Evolutionary conservation across 2,329 filamentous ascomycete genomes (phyloP).

Genomic region (Talaromyces rugulosus): DNA sequence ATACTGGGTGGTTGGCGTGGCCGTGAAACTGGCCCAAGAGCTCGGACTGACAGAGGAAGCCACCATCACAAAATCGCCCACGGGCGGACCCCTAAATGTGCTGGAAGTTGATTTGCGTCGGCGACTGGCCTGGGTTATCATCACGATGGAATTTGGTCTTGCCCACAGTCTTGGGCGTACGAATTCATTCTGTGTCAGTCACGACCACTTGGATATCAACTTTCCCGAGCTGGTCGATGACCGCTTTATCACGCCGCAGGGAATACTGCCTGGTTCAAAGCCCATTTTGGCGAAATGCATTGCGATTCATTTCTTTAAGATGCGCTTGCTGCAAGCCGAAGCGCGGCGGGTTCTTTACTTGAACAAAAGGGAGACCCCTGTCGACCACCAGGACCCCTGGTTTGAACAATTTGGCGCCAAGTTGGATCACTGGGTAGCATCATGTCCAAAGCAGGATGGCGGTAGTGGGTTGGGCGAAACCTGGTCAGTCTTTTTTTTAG

Average conservation of each 20-base stretch:
- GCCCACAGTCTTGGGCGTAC: slow-evolving; percentile 85
- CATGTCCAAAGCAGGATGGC: slow-evolving; percentile 66
- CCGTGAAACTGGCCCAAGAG: slow-evolving; percentile 82
- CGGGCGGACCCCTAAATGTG: slow-evolving; percentile 59
- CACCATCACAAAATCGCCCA: slow-evolving; percentile 66
- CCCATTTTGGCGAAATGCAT: slow-evolving; percentile 79
- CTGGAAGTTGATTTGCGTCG: slow-evolving; percentile 85
- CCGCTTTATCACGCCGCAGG: slow-evolving; percentile 71
- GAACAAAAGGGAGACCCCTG: slow-evolving; percentile 71
- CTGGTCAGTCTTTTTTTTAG: slow-evolving; percentile 60
- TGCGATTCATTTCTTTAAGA: slow-evolving; percentile 88
- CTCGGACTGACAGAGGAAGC: slow-evolving; percentile 84
- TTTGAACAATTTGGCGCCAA: slow-evolving; percentile 75
- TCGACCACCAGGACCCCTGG: slow-evolving; percentile 80
- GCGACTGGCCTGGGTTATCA: slow-evolving; percentile 80
- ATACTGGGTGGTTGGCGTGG: slow-evolving; percentile 88
- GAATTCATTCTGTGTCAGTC: slow-evolving; percentile 74
- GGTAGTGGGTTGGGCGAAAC: slow-evolving; percentile 69
- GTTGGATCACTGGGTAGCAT: slow-evolving; percentile 73
- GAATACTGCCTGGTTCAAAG: slow-evolving; percentile 65
- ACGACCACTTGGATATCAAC: slow-evolving; percentile 78
- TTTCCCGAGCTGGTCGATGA: slow-evolving; percentile 84
- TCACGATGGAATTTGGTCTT: slow-evolving; percentile 83
- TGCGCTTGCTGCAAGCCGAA: slow-evolving; percentile 82
- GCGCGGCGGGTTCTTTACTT: slow-evolving; percentile 83